Percentiles rank a stretch among this genome's conserved stretches.
Evolutionary conservation across 345 rosid genomes (phyloP).

Genomic region (Arabidopsis thaliana): DNA sequence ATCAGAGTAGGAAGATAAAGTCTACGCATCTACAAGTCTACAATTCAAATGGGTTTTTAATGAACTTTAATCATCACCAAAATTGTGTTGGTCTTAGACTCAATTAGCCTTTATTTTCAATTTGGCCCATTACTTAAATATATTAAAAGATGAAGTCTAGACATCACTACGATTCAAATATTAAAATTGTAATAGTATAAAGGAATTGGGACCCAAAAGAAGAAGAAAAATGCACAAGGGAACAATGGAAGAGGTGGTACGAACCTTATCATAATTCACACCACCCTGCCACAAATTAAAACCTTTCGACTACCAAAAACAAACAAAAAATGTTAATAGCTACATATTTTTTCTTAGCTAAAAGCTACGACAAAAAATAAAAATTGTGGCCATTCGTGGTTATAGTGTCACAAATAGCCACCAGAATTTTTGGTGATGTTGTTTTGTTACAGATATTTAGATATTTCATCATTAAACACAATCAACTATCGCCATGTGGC

Average conservation of each 20-base stretch:
- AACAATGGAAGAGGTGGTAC: neutral
- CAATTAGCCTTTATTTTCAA: neutral
- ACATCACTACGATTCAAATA: too few relatives aligned
- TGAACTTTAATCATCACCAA: neutral
- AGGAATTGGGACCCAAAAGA: too few relatives aligned
- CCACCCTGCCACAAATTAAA: neutral
- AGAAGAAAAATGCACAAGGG: neutral
- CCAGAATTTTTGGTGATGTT: too few relatives aligned
- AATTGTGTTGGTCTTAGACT: neutral
- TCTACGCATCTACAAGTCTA: neutral
- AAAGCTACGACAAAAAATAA: too few relatives aligned
- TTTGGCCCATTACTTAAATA: neutral
- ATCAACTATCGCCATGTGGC: conserved; percentile 7
- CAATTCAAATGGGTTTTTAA: neutral
- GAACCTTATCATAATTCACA: neutral
- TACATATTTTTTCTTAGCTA: too few relatives aligned
- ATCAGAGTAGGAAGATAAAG: neutral
- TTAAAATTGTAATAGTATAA: too few relatives aligned
- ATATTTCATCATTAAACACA: neutral
- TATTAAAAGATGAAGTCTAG: too few relatives aligned
- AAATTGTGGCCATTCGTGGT: too few relatives aligned
- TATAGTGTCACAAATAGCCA: too few relatives aligned
- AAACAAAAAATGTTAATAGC: too few relatives aligned
- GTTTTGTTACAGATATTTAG: neutral
- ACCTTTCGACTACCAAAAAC: neutral